Base-by-base conservation (phyloP, 73 alveolate species). In the Halteria grandinella region DNA sequence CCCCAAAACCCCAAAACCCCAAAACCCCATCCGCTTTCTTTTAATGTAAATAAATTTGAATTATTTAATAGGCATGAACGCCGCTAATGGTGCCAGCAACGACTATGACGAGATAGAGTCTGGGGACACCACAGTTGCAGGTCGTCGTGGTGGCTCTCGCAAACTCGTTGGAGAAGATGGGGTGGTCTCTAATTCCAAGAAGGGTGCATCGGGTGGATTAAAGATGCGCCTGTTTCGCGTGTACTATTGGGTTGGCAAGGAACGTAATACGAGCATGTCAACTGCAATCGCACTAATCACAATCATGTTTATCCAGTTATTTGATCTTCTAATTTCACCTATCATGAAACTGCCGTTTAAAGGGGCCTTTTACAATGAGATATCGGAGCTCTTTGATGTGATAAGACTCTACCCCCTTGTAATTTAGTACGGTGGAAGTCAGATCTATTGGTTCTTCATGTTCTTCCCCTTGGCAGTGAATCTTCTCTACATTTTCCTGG, bases 321-420 rank as follows among this genome's bases (percentile, higher is more conserved):
- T 34, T 33, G 87, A 62, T 17, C 52, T 58, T 31, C 33, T 75
- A 12, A 25, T 45, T 7, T 41, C 87, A 1, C 53, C 77, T 12
- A 43, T 40, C 21, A 75, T 75, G 60, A 75, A 75, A 12, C 44
- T 75, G n/a, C 87, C 87, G 8, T 58, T 75, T 45, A 58, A 53
- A 28, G 87, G 73, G 3, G 87, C 57, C 27, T 27, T 75, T 4
- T 75, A 58, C 39, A 44, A 24, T 12, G 58, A 55, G 28, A 24
- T 75, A 1, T 0, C 52, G 8, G 44, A 20, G 39, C 21, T 75
- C 33, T 32, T 28, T 39, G 87, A 75, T 55, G 15, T 75, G 11
- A 43, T 75, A n/a, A 75, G 79, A 41, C 25, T 75, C 8, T 75
- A 58, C 34, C 87, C 87, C 5, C 72, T 58, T 24, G 29, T 75